Conservation (phyloP, 345 rosid genomes). For the Hypericum androsaemum region DNA sequence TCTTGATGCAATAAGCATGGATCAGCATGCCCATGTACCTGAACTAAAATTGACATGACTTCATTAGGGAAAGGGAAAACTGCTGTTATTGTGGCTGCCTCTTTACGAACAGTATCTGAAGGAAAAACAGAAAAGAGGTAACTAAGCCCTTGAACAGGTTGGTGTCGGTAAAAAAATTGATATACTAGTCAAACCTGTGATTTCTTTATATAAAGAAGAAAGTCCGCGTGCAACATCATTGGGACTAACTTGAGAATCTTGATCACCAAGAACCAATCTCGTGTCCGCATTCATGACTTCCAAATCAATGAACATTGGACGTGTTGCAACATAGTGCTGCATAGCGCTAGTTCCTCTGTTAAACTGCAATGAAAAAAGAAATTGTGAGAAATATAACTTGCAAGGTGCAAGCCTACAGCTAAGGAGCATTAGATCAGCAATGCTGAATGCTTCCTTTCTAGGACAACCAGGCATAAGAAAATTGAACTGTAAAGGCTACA, state of each 20-base stretch:
- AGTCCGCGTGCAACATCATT: slow-evolving; percentile 94
- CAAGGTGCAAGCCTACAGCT: too few relatives aligned
- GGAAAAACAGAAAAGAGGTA: neutral
- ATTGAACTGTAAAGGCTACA: too few relatives aligned
- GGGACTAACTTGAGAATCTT: slow-evolving; percentile 84
- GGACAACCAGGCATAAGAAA: too few relatives aligned
- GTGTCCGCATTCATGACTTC: slow-evolving; percentile 93
- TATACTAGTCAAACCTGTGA: slow-evolving; percentile 59
- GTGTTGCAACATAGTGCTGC: slow-evolving; percentile 99
- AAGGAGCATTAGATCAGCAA: too few relatives aligned
- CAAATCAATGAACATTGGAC: slow-evolving; percentile 93
- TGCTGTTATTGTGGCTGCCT: slow-evolving; percentile 94
- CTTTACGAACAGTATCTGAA: slow-evolving; percentile 93
- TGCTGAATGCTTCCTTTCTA: too few relatives aligned
- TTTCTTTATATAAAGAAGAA: slow-evolving; percentile 84
- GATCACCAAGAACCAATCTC: slow-evolving; percentile 90
- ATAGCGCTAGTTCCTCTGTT: slow-evolving; percentile 98
- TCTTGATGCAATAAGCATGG: slow-evolving; percentile 4
- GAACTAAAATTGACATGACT: slow-evolving; percentile 95
- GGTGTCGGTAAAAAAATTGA: slow-evolving; percentile 13
- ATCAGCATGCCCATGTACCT: slow-evolving; percentile 35
- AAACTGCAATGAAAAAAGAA: slow-evolving; percentile 45
- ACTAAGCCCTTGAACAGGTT: slow-evolving; percentile 6
- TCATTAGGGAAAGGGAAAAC: slow-evolving; percentile 98
- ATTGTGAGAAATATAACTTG: neutral